Base-by-base conservation (phyloP, 192 early-diverging fungal species). In the Coemansia sp. region DNA sequence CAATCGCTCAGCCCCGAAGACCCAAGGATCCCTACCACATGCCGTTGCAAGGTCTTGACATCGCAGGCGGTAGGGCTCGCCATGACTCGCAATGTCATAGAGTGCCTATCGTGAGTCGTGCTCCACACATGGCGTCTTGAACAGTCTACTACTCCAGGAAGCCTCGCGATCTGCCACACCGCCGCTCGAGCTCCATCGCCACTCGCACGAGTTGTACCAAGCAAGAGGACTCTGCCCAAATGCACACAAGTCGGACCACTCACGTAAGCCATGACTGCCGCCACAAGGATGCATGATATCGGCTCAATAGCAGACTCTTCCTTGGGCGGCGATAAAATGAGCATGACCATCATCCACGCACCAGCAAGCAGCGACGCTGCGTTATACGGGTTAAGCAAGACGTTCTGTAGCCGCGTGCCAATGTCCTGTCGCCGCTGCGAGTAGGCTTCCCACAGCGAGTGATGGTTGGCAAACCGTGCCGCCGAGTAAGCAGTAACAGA, bases 271-370 rank as follows among this genome's bases (percentile, higher is more conserved):
- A 77, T 77, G 5, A 70, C 35, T 5, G 21, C 63, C 0, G 79
- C 73, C 9, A 77, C 51, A 13, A 73, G 34, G 13, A 81, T 35
- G n/a, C 79, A 81, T 1, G 73, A 69, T 9, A 66, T 21, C 6
- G 79, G 79, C 74, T 81, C 79, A 7, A 72, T 56, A n/a, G 36
- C 42, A 1, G 73, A 66, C 39, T 72, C 74, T 31, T 76, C 68
- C 46, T 48, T 41, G 8, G 73, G 34, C n/a, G 70, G 68, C 19
- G 63, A 51, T 44, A 81, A 66, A 14, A 69, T 36, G 5, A 68
- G 37, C 62, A 70, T 51, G 6, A 41, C 54, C 33, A 62, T 3
- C 64, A 77, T 69, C 70, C 74, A 81, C 62, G 65, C 10, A 0
- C 74, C 70, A 2, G 68, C 79, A 61, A 66, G 50, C 42, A 81